A percentile compares a stretch with the other conserved stretches of the same genome.
Conservation (phyloP, 257 asterid species). For the Nyctanthes arbortristis region DNA sequence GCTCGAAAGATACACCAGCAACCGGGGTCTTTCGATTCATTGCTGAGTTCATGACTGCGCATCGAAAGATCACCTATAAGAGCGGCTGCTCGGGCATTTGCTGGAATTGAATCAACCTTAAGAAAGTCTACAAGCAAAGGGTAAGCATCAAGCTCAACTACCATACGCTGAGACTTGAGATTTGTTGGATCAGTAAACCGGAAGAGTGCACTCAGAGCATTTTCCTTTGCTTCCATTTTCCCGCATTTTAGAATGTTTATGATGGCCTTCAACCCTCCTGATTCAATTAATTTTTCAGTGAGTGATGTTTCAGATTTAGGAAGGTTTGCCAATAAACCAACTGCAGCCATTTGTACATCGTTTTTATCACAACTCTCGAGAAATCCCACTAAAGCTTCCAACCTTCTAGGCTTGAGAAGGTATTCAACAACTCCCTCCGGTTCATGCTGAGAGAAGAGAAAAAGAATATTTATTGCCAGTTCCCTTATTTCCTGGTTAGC, state of each 20-base stretch:
- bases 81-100: slow-evolving; percentile 66
- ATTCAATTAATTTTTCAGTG: slow-evolving; percentile 49
- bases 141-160: slow-evolving; percentile 44
- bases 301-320: slow-evolving; percentile 56
- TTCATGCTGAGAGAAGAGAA: slow-evolving; percentile 65
- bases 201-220: slow-evolving; percentile 61
- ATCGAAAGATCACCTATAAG: slow-evolving; percentile 59
- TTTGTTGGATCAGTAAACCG: slow-evolving; percentile 65
- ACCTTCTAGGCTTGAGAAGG: slow-evolving; percentile 56
- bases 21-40: slow-evolving; percentile 17
- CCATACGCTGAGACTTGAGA: slow-evolving; percentile 38
- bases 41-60: slow-evolving; percentile 52
- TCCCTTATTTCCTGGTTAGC: slow-evolving; percentile 56
- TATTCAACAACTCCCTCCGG: slow-evolving; percentile 65
- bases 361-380: slow-evolving; percentile 51
- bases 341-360: slow-evolving; percentile 67
- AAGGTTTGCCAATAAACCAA: slow-evolving; percentile 62
- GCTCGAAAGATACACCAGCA: slow-evolving; percentile 32
- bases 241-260: slow-evolving; percentile 43
- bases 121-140: slow-evolving; percentile 47
- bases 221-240: slow-evolving; percentile 56
- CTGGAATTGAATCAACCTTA: slow-evolving; percentile 42
- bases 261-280: slow-evolving; percentile 59
- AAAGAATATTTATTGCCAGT: slow-evolving; percentile 52
- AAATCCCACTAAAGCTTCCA: slow-evolving; percentile 58